Evolutionary conservation across 805 yeast species (phyloP).

Genomic region (Isabelozyma heimii): DNA sequence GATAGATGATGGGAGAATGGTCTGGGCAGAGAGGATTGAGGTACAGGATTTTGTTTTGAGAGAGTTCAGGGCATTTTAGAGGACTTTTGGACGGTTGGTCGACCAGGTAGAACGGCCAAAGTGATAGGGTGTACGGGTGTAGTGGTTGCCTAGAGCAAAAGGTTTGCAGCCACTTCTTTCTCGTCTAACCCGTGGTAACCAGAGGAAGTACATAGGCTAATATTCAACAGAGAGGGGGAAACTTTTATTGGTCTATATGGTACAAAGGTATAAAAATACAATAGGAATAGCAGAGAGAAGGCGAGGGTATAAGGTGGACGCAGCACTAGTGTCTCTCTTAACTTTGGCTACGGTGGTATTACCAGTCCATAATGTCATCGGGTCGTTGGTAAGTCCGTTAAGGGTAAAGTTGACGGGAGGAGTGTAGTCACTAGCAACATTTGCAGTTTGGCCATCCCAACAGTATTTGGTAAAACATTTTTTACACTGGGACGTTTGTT

Average conservation of each 20-base stretch:
- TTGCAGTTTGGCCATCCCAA: slow-evolving; percentile 33
- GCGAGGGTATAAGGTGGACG: not conserved
- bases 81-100: no score
- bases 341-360: not conserved
- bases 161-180: no score
- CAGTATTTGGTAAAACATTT: slow-evolving; percentile 35
- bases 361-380: not conserved
- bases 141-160: no score
- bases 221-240: no score
- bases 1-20: no score
- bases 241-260: not conserved
- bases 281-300: not conserved
- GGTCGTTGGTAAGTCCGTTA: slow-evolving; percentile 25
- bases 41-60: no score
- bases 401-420: slow-evolving; percentile 27
- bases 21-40: no score
- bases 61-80: no score
- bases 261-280: not conserved
- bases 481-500: slow-evolving; percentile 34
- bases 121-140: no score
- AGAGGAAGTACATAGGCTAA: no score
- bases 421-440: slow-evolving; percentile 9
- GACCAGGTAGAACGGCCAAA: no score
- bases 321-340: not conserved
- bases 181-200: no score